Evolutionary conservation across 1,284 basidiomycete species (phyloP).

Genomic region (Heterobasidion occidentale): DNA sequence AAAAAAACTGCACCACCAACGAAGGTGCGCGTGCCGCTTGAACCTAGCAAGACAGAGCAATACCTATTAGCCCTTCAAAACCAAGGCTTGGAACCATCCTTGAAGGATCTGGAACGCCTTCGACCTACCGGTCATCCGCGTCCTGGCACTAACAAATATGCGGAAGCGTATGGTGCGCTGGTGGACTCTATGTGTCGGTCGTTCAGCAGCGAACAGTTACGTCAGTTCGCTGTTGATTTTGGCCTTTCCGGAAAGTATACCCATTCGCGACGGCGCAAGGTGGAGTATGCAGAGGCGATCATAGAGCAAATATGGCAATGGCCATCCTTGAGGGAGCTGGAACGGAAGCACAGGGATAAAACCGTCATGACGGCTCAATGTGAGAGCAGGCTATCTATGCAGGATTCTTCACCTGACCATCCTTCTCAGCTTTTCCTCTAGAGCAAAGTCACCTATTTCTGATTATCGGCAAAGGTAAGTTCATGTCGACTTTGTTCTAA

Average conservation of each 20-base stretch:
- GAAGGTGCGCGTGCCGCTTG: background rate
- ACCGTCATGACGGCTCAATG: constrained; percentile 44
- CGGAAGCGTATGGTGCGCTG: constrained; percentile 41
- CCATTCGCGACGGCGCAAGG: constrained; percentile 29
- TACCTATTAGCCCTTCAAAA: constrained; percentile 46
- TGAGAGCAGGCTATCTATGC: constrained; percentile 23
- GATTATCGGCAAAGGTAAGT: constrained; percentile 61
- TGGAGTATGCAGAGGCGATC: constrained; percentile 45
- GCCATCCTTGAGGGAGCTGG: constrained; percentile 49
- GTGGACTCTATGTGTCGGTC: constrained; percentile 47
- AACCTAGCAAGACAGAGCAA: constrained; percentile 35
- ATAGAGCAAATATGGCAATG: constrained; percentile 61
- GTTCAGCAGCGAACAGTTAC: constrained; percentile 57
- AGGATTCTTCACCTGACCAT: background rate
- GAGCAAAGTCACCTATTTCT: constrained; percentile 57
- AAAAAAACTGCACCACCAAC: background rate
- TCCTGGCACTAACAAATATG: constrained; percentile 37
- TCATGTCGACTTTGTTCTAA: background rate
- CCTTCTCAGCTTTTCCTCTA: constrained; percentile 43
- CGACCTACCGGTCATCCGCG: constrained; percentile 31
- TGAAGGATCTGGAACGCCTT: constrained; percentile 49
- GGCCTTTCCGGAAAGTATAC: constrained; percentile 26
- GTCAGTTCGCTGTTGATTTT: constrained; percentile 42
- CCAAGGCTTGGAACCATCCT: constrained; percentile 34
- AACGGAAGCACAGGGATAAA: constrained; percentile 39